A percentile compares a stretch with the other conserved stretches of the same genome.
Evolutionary conservation across 441 rosid species (phyloP).

Genomic region (Erodium chrysanthum): DNA sequence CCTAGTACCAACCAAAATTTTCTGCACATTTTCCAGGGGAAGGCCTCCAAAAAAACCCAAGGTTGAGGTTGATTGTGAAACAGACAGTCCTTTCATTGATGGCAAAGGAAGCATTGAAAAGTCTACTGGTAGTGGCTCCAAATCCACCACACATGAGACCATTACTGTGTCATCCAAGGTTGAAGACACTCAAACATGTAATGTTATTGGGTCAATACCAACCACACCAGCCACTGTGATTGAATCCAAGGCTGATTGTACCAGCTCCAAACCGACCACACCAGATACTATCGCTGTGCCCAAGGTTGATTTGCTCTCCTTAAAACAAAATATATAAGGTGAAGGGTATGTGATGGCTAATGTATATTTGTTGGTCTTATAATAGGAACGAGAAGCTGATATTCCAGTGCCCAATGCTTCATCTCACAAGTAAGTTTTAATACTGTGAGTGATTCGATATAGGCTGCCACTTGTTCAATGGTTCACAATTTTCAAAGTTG

Average conservation of each 20-base stretch:
- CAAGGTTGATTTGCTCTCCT: background rate
- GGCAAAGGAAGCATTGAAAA: no score
- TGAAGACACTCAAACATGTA: background rate
- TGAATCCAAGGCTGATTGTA: background rate
- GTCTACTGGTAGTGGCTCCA: no score
- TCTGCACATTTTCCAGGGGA: constrained; percentile 14
- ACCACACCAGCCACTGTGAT: background rate
- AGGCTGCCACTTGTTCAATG: no score
- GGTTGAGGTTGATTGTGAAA: background rate
- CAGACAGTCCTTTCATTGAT: background rate
- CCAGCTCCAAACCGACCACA: background rate
- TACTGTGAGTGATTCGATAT: no score
- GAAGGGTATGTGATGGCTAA: background rate
- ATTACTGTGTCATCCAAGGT: no score
- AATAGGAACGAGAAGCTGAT: background rate
- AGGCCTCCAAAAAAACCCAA: background rate
- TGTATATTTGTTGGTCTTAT: background rate
- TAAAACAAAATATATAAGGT: background rate
- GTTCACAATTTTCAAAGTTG: background rate
- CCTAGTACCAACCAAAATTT: no score
- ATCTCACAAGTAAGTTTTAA: background rate
- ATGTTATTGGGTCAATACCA: background rate
- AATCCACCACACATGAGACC: no score
- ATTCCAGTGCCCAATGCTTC: background rate
- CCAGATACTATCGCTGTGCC: background rate